Conservation (phyloP, 352 stramenopile genomes). For the Globisporangium carolinianum region DNA sequence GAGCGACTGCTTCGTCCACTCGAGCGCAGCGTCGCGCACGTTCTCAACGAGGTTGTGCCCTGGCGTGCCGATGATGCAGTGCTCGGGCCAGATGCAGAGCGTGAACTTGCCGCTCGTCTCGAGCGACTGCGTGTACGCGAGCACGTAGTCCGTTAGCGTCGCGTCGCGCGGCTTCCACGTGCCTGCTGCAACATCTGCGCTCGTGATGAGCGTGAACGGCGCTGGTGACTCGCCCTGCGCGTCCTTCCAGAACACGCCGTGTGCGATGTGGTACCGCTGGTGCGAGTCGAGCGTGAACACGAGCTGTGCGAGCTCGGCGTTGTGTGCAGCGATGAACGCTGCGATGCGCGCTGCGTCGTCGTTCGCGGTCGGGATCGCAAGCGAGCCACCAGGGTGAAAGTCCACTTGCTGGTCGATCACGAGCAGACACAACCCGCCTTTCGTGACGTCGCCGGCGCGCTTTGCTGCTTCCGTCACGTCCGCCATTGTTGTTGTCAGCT, state of each 20-base stretch:
- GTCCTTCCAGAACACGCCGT: slow-evolving; percentile 91
- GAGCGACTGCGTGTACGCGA: slow-evolving; percentile 88
- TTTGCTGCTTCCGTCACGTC: slow-evolving; percentile 27
- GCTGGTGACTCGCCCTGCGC: slow-evolving; percentile 49
- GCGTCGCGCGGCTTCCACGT: slow-evolving; percentile 57
- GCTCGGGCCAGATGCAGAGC: slow-evolving; percentile 95
- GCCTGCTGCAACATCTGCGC: slow-evolving; percentile 57
- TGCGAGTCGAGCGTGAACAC: slow-evolving; percentile 96
- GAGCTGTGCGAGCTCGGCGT: slow-evolving; percentile 63
- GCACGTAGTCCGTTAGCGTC: slow-evolving; percentile 73
- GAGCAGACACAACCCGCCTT: slow-evolving; percentile 73
- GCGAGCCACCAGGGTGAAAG: slow-evolving; percentile 93
- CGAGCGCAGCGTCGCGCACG: slow-evolving; percentile 77
- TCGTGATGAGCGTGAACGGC: slow-evolving; percentile 92
- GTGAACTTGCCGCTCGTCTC: slow-evolving; percentile 87
- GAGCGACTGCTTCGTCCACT: slow-evolving; percentile 71
- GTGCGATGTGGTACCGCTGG: slow-evolving; percentile 93
- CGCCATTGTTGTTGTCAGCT: slow-evolving; percentile 15
- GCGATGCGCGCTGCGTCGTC: slow-evolving; percentile 89
- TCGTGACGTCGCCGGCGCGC: slow-evolving; percentile 22
- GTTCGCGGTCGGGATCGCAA: slow-evolving; percentile 92
- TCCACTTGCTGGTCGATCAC: slow-evolving; percentile 95
- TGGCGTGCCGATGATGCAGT: slow-evolving; percentile 92
- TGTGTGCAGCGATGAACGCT: slow-evolving; percentile 75
- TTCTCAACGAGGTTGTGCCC: slow-evolving; percentile 86